Percentiles rank a stretch among this genome's conserved stretches.
phyloP scores from a whole-genome alignment of 1,284 basidiomycete genomes.

The Pterula multifida region DNA sequence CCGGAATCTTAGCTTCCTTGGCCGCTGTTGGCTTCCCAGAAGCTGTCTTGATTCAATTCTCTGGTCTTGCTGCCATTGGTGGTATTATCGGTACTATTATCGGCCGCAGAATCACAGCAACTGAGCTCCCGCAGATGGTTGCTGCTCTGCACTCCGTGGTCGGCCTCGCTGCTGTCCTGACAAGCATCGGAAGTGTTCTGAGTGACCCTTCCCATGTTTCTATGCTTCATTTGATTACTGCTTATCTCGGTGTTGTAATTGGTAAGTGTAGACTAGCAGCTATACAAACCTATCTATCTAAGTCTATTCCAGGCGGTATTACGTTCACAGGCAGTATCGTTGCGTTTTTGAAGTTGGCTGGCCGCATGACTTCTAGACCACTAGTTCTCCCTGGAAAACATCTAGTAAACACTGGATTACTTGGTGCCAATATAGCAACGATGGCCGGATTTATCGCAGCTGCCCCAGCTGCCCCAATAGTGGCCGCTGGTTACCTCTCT shows the following conservation, averaged over 20 bases:
- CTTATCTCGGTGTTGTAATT: conserved; percentile 78
- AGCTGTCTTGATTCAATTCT: conserved; percentile 66
- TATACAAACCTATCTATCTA: background rate
- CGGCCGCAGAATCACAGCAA: conserved; percentile 72
- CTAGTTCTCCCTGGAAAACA: conserved; percentile 65
- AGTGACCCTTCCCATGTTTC: conserved; percentile 52
- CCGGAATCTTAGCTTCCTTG: conserved; percentile 69
- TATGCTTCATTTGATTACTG: conserved; percentile 66
- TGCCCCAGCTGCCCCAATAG: conserved; percentile 53
- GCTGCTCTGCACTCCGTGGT: conserved; percentile 70
- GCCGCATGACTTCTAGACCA: conserved; percentile 63
- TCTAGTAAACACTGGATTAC: conserved; percentile 54
- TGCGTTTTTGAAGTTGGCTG: conserved; percentile 79
- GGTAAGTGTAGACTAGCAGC: too few species aligned
- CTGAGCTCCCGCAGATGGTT: conserved; percentile 76
- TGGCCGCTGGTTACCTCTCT: conserved; percentile 68
- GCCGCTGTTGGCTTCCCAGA: conserved; percentile 71
- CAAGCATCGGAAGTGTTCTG: conserved; percentile 70
- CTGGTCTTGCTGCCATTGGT: conserved; percentile 60
- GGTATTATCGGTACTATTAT: conserved; percentile 56
- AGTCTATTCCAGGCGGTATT: conserved; percentile 49
- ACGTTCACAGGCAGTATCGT: conserved; percentile 79
- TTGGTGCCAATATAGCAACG: conserved; percentile 56
- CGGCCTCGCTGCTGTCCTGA: conserved; percentile 76
- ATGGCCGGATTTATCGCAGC: conserved; percentile 68